These are phyloP conservation scores for Daldinia eschscholtzii DNA, from an alignment of 2,329 filamentous ascomycete species.

Conservation along the genomic window DNA sequence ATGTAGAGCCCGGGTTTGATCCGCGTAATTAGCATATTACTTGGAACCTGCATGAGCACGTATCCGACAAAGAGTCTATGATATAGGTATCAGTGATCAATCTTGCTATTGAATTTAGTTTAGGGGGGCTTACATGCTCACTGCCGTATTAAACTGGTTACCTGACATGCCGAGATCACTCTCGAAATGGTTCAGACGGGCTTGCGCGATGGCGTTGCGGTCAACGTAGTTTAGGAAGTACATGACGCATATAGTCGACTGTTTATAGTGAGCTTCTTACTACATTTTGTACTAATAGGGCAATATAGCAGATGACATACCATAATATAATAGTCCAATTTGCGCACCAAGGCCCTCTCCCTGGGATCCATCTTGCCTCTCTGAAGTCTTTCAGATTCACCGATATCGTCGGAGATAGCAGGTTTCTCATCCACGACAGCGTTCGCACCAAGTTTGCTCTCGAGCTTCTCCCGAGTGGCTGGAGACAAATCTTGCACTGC, in stretches of 20 bases:
- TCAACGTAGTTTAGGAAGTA: constrained; percentile 63
- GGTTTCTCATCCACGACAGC: constrained; percentile 9
- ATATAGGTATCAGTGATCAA: constrained; percentile 26
- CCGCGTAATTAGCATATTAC: constrained; percentile 61
- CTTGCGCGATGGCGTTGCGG: constrained; percentile 62
- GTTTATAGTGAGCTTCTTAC: constrained; percentile 3
- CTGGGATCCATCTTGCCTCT: constrained; percentile 55
- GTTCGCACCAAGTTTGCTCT: constrained; percentile 7
- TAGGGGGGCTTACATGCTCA: constrained; percentile 51
- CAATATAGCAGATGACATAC: constrained; percentile 42
- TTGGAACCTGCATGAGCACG: constrained; percentile 56
- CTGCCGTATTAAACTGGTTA: constrained; percentile 54
- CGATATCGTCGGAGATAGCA: neutral
- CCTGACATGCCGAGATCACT: constrained; percentile 59
- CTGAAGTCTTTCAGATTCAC: neutral
- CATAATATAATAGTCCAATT: constrained; percentile 59
- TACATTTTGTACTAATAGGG: neutral
- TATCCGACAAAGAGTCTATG: constrained; percentile 54
- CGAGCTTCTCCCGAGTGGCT: neutral
- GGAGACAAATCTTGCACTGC: neutral
- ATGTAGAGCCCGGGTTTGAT: constrained; percentile 59
- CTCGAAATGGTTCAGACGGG: constrained; percentile 57
- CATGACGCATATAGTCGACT: constrained; percentile 58
- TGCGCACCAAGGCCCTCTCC: constrained; percentile 57
- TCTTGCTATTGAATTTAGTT: neutral